Evolutionary conservation across 2,329 filamentous ascomycete species (phyloP).

Genomic region (Claviceps monticola): DNA sequence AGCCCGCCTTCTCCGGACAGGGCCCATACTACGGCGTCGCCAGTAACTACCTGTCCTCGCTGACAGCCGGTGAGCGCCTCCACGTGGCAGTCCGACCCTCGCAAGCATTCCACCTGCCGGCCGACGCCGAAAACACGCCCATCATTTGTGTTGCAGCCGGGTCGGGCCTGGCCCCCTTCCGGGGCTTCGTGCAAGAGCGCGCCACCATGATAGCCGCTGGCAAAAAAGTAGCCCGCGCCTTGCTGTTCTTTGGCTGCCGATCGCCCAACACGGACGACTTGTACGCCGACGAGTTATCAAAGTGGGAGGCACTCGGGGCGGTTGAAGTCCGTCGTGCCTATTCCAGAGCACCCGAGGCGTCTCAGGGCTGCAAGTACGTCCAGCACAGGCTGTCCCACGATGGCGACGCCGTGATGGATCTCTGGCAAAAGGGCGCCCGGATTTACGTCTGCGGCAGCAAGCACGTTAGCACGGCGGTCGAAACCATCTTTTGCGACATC

Average conservation of each 20-base stretch:
- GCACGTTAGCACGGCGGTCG: slow-evolving; percentile 33
- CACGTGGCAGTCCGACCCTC: slow-evolving; percentile 35
- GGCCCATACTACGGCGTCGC: slow-evolving; percentile 45
- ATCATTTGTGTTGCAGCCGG: slow-evolving; percentile 38
- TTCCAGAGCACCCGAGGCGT: slow-evolving; percentile 28
- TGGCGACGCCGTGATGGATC: slow-evolving; percentile 19
- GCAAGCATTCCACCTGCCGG: slow-evolving; percentile 34
- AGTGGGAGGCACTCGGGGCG: slow-evolving; percentile 46
- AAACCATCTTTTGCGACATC: slow-evolving; percentile 23
- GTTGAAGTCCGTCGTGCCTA: slow-evolving; percentile 48
- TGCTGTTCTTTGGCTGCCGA: slow-evolving; percentile 55
- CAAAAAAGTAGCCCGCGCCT: slow-evolving; percentile 39
- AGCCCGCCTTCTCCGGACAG: slow-evolving; percentile 35
- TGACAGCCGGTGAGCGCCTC: slow-evolving; percentile 29
- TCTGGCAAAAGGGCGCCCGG: slow-evolving; percentile 34
- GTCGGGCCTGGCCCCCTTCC: slow-evolving; percentile 47
- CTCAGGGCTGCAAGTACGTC: slow-evolving; percentile 34
- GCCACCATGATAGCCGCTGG: slow-evolving; percentile 36
- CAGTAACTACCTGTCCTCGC: slow-evolving; percentile 42
- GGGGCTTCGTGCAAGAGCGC: slow-evolving; percentile 49
- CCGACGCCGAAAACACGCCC: slow-evolving; percentile 29
- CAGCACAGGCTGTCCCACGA: slow-evolving; percentile 29
- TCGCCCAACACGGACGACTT: slow-evolving; percentile 40
- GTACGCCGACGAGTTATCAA: slow-evolving; percentile 42
- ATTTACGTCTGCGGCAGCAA: slow-evolving; percentile 53